These are phyloP conservation scores for Gossypium bickii DNA, from an alignment of 345 rosid genomes.

Conservation along the genomic window DNA sequence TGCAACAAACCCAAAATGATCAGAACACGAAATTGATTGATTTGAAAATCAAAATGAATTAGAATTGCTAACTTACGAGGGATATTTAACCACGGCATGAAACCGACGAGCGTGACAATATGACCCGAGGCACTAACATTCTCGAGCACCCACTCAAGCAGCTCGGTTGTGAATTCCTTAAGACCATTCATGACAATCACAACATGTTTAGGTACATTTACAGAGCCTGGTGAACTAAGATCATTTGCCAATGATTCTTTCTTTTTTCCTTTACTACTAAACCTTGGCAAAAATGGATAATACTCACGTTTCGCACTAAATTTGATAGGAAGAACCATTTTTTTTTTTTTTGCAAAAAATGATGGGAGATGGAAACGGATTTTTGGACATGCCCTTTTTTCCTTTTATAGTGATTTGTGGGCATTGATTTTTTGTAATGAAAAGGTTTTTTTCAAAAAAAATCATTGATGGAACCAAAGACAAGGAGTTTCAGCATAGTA, in stretches of 20 bases:
- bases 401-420: background rate
- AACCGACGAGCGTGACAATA: conserved; percentile 39
- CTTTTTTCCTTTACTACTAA: background rate
- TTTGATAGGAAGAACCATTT: background rate
- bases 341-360: background rate
- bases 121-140: conserved; percentile 31
- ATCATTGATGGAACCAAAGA: background rate
- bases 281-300: conserved; percentile 1
- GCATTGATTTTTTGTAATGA: background rate
- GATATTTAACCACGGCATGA: conserved; percentile 59
- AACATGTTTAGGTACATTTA: conserved; percentile 20
- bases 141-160: conserved; percentile 46
- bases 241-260: conserved; percentile 16
- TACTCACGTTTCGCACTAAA: conserved; percentile 7
- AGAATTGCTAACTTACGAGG: conserved; percentile 28
- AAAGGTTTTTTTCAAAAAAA: background rate
- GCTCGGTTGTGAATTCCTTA: conserved; percentile 33
- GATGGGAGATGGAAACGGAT: background rate
- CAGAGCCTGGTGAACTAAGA: conserved; percentile 24
- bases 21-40: too few species aligned
- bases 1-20: background rate
- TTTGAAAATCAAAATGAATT: too few species aligned
- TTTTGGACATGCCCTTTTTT: background rate
- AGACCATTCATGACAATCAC: conserved; percentile 54
- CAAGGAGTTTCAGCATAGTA: background rate